Evolutionary conservation across 2,329 filamentous ascomycete species (phyloP).

Genomic region (Monosporascus ibericus): DNA sequence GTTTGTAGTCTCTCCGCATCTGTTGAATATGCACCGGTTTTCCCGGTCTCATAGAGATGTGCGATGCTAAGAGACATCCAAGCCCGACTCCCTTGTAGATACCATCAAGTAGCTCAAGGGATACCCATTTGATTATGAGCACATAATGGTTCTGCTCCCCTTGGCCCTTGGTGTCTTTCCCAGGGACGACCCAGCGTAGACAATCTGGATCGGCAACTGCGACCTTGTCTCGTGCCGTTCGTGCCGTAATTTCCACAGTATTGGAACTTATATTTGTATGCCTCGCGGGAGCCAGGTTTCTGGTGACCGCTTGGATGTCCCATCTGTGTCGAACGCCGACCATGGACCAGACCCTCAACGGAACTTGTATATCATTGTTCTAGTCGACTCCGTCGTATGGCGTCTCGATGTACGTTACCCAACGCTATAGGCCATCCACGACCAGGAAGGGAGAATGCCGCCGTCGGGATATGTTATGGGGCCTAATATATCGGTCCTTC

Average conservation of each 20-base stretch:
- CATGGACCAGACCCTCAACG: neutral
- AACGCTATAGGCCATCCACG: slow-evolving; percentile 6
- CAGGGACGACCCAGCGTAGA: slow-evolving; percentile 2
- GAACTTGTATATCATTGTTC: neutral
- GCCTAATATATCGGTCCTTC: neutral
- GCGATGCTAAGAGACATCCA: slow-evolving; percentile 6
- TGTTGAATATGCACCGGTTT: no score
- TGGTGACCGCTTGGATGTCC: neutral
- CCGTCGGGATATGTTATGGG: neutral
- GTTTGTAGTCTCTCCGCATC: no score
- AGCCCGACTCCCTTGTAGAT: slow-evolving; percentile 5
- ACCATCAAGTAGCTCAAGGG: neutral
- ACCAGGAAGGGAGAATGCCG: slow-evolving; percentile 6
- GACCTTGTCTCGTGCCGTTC: slow-evolving; percentile 1
- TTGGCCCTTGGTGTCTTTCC: neutral
- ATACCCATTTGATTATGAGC: neutral
- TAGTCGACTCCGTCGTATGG: slow-evolving; percentile 3
- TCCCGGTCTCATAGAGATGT: slow-evolving; percentile 1
- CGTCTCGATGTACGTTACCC: slow-evolving; percentile 2
- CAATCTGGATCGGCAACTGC: neutral
- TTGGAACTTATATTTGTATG: neutral
- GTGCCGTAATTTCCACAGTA: neutral
- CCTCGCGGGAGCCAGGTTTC: neutral
- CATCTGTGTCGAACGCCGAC: neutral
- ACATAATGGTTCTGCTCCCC: slow-evolving; percentile 1